Percentiles rank a stretch among this genome's conserved stretches.
Evolutionary conservation across 768 basidiomycete species (phyloP).

Genomic region (Boletus vermiculosoides): DNA sequence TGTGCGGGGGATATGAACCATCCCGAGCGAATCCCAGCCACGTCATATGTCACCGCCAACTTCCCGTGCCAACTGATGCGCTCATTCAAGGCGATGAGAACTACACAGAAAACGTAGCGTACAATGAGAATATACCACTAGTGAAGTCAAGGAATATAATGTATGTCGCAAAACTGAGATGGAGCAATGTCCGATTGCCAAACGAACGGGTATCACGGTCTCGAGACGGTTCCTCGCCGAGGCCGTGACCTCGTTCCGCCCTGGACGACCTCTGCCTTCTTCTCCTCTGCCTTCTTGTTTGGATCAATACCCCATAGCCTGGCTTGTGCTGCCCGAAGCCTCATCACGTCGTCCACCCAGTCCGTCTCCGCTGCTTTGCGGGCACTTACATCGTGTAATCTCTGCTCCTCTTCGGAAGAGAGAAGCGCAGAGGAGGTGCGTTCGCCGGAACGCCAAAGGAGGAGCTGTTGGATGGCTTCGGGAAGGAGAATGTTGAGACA

Average conservation of each 20-base stretch:
- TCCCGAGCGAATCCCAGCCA: slow-evolving; percentile 1
- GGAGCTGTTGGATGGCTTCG: slow-evolving; percentile 67
- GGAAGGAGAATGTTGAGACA: slow-evolving; percentile 70
- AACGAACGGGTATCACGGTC: slow-evolving; percentile 8
- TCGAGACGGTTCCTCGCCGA: slow-evolving; percentile 21
- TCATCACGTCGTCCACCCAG: slow-evolving; percentile 66
- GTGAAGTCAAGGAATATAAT: not conserved
- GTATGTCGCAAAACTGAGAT: slow-evolving; percentile 9
- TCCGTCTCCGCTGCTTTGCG: slow-evolving; percentile 53
- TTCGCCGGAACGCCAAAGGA: slow-evolving; percentile 67
- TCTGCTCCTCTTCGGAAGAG: slow-evolving; percentile 51
- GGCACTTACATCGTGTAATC: slow-evolving; percentile 49
- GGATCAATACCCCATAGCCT: slow-evolving; percentile 38
- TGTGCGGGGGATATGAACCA: not conserved
- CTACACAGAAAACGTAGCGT: slow-evolving; percentile 1
- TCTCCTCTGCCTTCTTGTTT: slow-evolving; percentile 29
- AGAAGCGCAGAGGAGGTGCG: slow-evolving; percentile 53
- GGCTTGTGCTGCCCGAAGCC: slow-evolving; percentile 36
- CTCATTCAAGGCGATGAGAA: not conserved
- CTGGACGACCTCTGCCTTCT: slow-evolving; percentile 16
- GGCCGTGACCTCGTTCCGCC: slow-evolving; percentile 34
- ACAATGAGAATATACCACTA: not conserved
- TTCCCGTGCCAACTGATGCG: not conserved
- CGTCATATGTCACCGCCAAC: not conserved
- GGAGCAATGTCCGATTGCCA: slow-evolving; percentile 2